These are phyloP conservation scores for Blumeriella jaapii DNA, from an alignment of 2,329 filamentous ascomycete species.

Conservation along the genomic window DNA sequence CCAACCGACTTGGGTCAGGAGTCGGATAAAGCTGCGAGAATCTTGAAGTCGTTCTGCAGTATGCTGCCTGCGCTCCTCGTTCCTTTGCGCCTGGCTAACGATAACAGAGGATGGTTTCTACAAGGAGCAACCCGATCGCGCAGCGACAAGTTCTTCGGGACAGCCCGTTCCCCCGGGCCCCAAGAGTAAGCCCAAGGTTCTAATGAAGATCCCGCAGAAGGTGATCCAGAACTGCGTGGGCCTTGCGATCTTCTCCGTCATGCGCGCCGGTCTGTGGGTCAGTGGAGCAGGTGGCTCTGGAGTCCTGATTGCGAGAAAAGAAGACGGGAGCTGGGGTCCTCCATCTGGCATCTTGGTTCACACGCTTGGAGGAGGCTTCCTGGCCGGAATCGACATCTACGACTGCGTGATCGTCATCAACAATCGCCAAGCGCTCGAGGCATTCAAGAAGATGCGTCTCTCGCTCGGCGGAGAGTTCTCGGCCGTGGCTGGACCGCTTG, in stretches of 20 bases:
- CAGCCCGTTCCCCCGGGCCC: constrained; percentile 21
- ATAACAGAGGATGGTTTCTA: constrained; percentile 55
- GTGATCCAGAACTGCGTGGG: constrained; percentile 85
- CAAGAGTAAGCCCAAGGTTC: constrained; percentile 44
- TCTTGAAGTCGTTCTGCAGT: constrained; percentile 84
- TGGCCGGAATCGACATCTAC: constrained; percentile 88
- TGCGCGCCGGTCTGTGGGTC: constrained; percentile 86
- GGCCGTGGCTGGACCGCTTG: constrained; percentile 64
- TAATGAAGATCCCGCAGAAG: constrained; percentile 73
- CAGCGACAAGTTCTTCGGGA: constrained; percentile 13
- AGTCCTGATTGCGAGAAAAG: constrained; percentile 68
- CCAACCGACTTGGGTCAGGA: constrained; percentile 75
- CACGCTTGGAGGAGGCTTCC: constrained; percentile 76
- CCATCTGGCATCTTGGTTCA: constrained; percentile 86
- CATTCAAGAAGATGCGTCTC: constrained; percentile 67
- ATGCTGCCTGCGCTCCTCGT: constrained; percentile 28
- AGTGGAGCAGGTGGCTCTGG: constrained; percentile 86
- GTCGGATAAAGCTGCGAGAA: constrained; percentile 81
- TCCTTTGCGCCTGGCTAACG: constrained; percentile 3
- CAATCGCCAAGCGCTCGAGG: constrained; percentile 68
- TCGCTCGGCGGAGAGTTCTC: constrained; percentile 74
- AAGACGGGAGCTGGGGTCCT: constrained; percentile 82
- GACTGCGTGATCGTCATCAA: constrained; percentile 92
- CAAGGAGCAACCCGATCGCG: constrained; percentile 31
- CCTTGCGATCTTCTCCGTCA: constrained; percentile 87